Evolutionary conservation across 2,329 filamentous ascomycete genomes (phyloP).

Genomic region (Trichoderma afroharzianum): DNA sequence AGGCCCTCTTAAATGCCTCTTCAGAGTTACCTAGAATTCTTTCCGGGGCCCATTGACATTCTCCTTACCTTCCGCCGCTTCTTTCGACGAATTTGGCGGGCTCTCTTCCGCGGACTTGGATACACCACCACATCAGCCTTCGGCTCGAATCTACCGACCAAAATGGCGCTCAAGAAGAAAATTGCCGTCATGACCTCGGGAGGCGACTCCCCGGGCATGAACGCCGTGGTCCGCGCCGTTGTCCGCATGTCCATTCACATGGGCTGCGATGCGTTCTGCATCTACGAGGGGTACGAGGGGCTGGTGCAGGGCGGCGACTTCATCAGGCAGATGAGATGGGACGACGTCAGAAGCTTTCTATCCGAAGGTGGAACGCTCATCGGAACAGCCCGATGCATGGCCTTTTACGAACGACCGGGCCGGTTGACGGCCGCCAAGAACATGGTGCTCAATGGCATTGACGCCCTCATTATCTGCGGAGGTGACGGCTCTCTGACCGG

Average conservation of each 20-base stretch:
- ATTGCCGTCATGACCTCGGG: conserved; percentile 94
- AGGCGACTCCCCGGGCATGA: conserved; percentile 94
- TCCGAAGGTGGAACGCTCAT: conserved; percentile 94
- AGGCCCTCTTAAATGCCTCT: conserved; percentile 26
- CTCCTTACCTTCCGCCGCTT: conserved; percentile 29
- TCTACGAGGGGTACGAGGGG: conserved; percentile 95
- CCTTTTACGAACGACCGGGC: conserved; percentile 84
- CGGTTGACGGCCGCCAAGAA: conserved; percentile 87
- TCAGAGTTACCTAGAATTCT: conserved; percentile 26
- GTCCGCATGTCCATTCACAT: conserved; percentile 88
- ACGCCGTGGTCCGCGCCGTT: conserved; percentile 82
- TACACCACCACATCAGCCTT: conserved; percentile 13
- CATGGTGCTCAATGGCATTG: conserved; percentile 87
- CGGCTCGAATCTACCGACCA: conserved; percentile 21
- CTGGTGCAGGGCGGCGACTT: conserved; percentile 84
- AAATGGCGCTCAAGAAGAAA: conserved; percentile 54
- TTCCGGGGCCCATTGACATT: conserved; percentile 30
- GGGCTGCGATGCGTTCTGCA: conserved; percentile 72
- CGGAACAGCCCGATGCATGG: conserved; percentile 88
- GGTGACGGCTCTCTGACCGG: conserved; percentile 95
- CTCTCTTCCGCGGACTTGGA: conserved; percentile 20
- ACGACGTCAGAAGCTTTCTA: conserved; percentile 90
- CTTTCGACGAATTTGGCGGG: conserved; percentile 27
- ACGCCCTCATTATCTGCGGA: conserved; percentile 93
- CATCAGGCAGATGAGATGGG: conserved; percentile 85